Conservation (phyloP, 2,329 filamentous ascomycete species). For the Aspergillus novoparasiticus region DNA sequence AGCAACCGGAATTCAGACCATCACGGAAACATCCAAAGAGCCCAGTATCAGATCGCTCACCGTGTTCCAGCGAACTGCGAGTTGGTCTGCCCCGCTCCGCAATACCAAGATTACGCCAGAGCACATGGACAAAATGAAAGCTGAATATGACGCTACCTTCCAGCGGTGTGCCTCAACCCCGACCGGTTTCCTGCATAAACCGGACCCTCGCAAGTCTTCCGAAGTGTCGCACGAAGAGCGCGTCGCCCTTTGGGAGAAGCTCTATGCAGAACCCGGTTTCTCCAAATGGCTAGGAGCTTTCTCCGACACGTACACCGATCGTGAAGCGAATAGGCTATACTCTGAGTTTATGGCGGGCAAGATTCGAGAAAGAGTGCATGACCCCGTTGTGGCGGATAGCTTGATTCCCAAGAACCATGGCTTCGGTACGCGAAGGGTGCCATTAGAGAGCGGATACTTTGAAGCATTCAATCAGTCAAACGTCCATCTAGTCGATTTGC, state of each 20-base stretch:
- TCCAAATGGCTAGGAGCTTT: conserved; percentile 42
- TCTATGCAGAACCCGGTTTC: conserved; percentile 22
- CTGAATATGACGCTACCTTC: conserved; percentile 19
- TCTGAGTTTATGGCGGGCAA: conserved; percentile 62
- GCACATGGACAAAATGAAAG: conserved; percentile 17
- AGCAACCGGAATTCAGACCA: conserved; percentile 44
- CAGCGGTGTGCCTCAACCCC: conserved; percentile 14
- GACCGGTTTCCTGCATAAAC: conserved; percentile 18
- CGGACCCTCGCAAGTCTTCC: neutral
- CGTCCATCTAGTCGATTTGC: conserved; percentile 35
- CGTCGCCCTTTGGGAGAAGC: conserved; percentile 20
- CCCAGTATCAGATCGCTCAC: conserved; percentile 18
- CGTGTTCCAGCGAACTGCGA: conserved; percentile 28
- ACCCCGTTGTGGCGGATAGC: conserved; percentile 54
- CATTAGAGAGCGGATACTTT: conserved; percentile 54
- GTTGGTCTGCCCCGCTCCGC: conserved; percentile 29
- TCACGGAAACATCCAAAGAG: conserved; percentile 23
- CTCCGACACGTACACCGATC: conserved; percentile 52
- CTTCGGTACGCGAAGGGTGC: conserved; percentile 58
- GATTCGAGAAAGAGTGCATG: conserved; percentile 52
- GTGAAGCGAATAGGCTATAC: conserved; percentile 53
- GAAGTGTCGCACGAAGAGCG: conserved; percentile 15
- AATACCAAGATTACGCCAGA: conserved; percentile 20
- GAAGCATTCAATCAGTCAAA: conserved; percentile 53
- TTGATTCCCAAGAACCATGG: conserved; percentile 58